Base-by-base conservation (phyloP, 371 early-diverging fungal genomes). In the Phascolomyces articulosus region DNA sequence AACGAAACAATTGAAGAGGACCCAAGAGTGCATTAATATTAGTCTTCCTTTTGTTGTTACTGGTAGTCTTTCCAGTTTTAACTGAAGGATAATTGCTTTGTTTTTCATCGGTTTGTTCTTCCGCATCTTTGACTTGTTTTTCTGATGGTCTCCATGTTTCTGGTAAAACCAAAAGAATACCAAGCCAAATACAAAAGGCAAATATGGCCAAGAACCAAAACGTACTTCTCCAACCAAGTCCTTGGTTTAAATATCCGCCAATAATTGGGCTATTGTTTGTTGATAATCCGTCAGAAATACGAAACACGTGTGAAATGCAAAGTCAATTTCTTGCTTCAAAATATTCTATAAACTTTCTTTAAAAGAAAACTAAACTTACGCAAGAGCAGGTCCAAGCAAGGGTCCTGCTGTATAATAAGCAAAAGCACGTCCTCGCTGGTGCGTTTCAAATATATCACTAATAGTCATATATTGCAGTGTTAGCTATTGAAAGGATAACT, bases 201-300 rank as follows among this genome's bases (percentile, higher is more conserved):
- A 58, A 76, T 65, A 62, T 69, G 2, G 79, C 58, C 29, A 83
- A 44, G 38, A 80, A 80, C 69, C 71, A 78, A 58, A 83, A 75
- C 28, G 55, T 80, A 29, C 77, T 77, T 61, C 73, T 68, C 80
- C 80, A 83, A 2, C 83, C 83, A 24, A 79, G 66, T 3, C 69
- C 79, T 67, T 78, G 58, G 51, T 74, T 83, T 9, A 83, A 61
- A 31, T 77, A 78, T 10, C 83, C 83, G 10, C 83, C 83, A 53
- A 83, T 68, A 44, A 83, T 77, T 0, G 83, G 80, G 0, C 83
- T 77, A 2, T 20, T 53, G 41, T 69, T 69, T 60, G 66, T 44
- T 44, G 34, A 34, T 34, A 11, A 34, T 31, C 6, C 34, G 34
- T 31, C 31, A 9, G 31, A 31, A n/a, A n/a, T n/a, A n/a, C n/a